phyloP scores from a whole-genome alignment of 305 asterid genomes.

The Fraxinus xanthoxyloides region DNA sequence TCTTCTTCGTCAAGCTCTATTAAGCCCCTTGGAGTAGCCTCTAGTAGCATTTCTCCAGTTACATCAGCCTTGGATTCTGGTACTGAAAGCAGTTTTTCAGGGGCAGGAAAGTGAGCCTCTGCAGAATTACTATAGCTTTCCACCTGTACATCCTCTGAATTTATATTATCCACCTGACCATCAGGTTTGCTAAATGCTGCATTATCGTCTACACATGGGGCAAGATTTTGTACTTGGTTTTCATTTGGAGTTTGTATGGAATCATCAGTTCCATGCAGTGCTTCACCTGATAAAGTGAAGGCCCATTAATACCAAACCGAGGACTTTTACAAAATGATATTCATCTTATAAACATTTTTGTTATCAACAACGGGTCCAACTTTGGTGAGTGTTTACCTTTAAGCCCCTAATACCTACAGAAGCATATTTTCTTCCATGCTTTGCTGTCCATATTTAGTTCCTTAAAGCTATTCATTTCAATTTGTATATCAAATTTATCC shows the following conservation, averaged over 20 bases:
- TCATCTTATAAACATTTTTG: background rate
- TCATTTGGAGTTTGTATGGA: conserved; percentile 37
- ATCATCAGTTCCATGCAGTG: conserved; percentile 27
- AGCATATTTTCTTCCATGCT: conserved; percentile 2
- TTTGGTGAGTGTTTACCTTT: background rate
- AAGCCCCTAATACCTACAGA: conserved; percentile 6
- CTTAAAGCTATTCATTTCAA: background rate
- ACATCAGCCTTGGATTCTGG: conserved; percentile 47
- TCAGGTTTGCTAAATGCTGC: conserved; percentile 35
- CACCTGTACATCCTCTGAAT: conserved; percentile 28
- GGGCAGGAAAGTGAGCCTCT: conserved; percentile 53
- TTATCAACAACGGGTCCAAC: background rate
- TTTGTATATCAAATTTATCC: background rate
- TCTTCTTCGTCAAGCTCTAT: conserved; percentile 51
- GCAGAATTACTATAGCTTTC: conserved; percentile 34
- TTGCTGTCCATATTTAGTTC: conserved; percentile 7
- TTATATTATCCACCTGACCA: conserved; percentile 35
- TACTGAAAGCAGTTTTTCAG: conserved; percentile 71
- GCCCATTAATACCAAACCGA: conserved; percentile 22
- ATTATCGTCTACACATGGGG: conserved; percentile 33
- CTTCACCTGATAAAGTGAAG: conserved; percentile 43
- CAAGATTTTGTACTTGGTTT: conserved; percentile 33
- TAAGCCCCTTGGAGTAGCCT: conserved; percentile 51
- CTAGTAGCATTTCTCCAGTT: conserved; percentile 45
- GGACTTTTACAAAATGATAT: background rate